Evolutionary conservation across 2,329 filamentous ascomycete genomes (phyloP).

Genomic region (Colletotrichum lupini): DNA sequence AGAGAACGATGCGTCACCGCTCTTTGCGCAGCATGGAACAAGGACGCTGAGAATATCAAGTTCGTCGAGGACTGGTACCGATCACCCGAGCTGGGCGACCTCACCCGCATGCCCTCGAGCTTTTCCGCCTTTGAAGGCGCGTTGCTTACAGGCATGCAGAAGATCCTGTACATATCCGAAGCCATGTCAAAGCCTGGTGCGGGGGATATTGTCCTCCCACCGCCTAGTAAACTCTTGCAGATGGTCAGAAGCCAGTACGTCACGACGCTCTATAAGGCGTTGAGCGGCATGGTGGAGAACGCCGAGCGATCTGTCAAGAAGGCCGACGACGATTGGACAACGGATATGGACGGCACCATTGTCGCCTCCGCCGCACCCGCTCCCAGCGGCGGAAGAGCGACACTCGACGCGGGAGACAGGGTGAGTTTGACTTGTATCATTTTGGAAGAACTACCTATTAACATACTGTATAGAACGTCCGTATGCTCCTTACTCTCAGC

Average conservation of each 20-base stretch:
- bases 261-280: slow-evolving; percentile 89
- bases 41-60: slow-evolving; percentile 92
- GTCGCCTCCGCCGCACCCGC: slow-evolving; percentile 47
- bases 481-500: slow-evolving; percentile 92
- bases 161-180: slow-evolving; percentile 92
- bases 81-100: slow-evolving; percentile 81
- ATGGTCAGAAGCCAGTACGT: slow-evolving; percentile 94
- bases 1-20: slow-evolving; percentile 88
- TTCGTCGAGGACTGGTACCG: slow-evolving; percentile 94
- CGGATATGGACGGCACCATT: slow-evolving; percentile 56
- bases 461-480: slow-evolving; percentile 74
- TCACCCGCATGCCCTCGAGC: slow-evolving; percentile 89
- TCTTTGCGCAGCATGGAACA: slow-evolving; percentile 90
- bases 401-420: slow-evolving; percentile 66
- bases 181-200: slow-evolving; percentile 80
- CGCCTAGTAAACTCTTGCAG: slow-evolving; percentile 86
- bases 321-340: slow-evolving; percentile 71
- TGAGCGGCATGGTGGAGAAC: slow-evolving; percentile 97
- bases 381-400: slow-evolving; percentile 55
- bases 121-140: slow-evolving; percentile 89
- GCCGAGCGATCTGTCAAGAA: slow-evolving; percentile 80
- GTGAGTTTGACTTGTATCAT: slow-evolving; percentile 51
- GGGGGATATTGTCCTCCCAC: slow-evolving; percentile 83
- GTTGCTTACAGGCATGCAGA: slow-evolving; percentile 88
- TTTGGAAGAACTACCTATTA: slow-evolving; percentile 33